phyloP scores from a whole-genome alignment of 2,329 filamentous ascomycete genomes.

The Hypoxylon sp. region DNA sequence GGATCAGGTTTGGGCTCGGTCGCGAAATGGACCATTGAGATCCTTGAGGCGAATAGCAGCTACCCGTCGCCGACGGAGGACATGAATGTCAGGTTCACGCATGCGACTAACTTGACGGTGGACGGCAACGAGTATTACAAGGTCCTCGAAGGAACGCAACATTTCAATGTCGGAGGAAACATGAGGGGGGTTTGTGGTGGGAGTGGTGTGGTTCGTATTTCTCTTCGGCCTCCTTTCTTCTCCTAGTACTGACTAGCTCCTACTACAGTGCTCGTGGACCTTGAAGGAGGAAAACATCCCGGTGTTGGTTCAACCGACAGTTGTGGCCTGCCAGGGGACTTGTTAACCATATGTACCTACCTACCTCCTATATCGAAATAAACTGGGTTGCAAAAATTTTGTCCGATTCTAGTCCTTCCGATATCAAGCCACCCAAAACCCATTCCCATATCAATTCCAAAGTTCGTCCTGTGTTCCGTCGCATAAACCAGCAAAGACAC shows the following conservation, averaged over 20 bases:
- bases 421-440: neutral
- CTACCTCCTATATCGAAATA: neutral
- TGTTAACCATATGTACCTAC: constrained; percentile 4
- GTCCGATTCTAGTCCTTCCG: neutral
- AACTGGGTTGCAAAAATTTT: neutral
- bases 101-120: constrained; percentile 43
- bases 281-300: constrained; percentile 26
- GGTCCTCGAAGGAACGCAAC: constrained; percentile 44
- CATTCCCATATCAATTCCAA: neutral
- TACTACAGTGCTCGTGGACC: constrained; percentile 33
- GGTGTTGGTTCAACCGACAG: constrained; percentile 27
- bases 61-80: constrained; percentile 40
- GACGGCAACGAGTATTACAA: constrained; percentile 30
- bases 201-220: constrained; percentile 42
- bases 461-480: neutral
- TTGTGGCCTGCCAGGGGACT: constrained; percentile 22
- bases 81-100: constrained; percentile 47
- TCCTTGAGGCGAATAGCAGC: constrained; percentile 38
- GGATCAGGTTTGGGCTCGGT: neutral
- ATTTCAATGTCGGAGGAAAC: constrained; percentile 46
- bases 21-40: constrained; percentile 51
- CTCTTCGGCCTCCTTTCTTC: neutral
- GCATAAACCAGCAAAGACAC: neutral
- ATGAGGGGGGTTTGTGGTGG: constrained; percentile 44
- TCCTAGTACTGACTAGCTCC: constrained; percentile 13